Conservation (phyloP, 768 basidiomycete genomes). For the Lactarius evosmus region DNA sequence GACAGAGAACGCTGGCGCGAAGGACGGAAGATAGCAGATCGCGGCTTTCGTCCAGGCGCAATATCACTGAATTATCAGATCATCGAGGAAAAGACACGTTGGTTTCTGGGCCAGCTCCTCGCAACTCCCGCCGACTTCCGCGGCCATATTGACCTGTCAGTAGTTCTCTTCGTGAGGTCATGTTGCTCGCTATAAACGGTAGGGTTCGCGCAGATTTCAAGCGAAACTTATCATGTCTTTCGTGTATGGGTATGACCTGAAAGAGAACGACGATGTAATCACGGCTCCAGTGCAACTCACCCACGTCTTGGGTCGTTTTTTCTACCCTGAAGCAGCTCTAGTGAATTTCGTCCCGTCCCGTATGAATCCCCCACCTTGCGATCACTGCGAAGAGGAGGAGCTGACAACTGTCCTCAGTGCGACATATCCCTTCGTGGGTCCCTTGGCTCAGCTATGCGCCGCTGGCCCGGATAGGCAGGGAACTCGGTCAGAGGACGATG, state of each 20-base stretch:
- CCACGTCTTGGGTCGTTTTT: not conserved
- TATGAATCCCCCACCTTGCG: not conserved
- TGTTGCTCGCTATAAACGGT: not conserved
- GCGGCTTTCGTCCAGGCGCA: not conserved
- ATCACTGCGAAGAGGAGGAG: too few relatives aligned
- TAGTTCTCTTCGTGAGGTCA: not conserved
- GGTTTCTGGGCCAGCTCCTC: not conserved
- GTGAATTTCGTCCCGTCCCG: conserved; percentile 5
- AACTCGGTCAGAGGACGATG: not conserved
- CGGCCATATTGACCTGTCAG: not conserved
- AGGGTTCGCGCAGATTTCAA: not conserved
- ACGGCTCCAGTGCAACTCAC: not conserved
- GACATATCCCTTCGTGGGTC: conserved; percentile 15
- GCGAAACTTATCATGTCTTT: conserved; percentile 3
- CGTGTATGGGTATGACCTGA: not conserved
- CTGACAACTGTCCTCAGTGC: conserved; percentile 1
- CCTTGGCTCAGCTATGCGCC: conserved; percentile 13
- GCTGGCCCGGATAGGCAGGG: not conserved
- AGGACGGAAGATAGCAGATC: too few relatives aligned
- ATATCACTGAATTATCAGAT: not conserved
- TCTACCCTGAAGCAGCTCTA: not conserved
- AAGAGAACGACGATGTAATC: not conserved
- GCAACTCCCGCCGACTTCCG: not conserved
- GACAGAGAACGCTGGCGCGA: not conserved
- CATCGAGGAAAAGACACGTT: not conserved